Base-by-base conservation (phyloP, 106 monocot species). In the Alisma plantagoaquatica region DNA sequence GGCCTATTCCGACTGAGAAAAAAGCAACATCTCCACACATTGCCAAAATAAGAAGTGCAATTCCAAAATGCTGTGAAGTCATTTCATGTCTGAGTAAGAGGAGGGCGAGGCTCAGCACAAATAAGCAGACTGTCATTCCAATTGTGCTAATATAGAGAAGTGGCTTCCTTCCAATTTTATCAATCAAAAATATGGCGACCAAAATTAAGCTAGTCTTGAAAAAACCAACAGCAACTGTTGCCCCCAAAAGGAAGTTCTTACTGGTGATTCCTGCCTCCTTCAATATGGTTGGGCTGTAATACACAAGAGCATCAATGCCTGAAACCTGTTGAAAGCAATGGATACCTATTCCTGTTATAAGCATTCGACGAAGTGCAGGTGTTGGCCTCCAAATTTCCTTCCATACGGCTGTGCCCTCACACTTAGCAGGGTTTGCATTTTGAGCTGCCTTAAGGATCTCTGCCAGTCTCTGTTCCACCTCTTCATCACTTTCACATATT, bases 181-280 rank as follows among this genome's bases (percentile, higher is more conserved):
- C 96, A 24, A 98, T 84, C 1, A 98, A 79, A 56, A 98, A 27
- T 19, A 90, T 90, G 25, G 96, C 84, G 19, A 98, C 74, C 56
- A 90, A 69, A 26, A 98, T 98, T 58, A 98, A 98, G 8, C 56
- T 43, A 18, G 96, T 98, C 44, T 98, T 98, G 16, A 72, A 54
- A 29, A 98, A 82, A 22, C 96, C 96, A 64, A 98, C 89, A 45
- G 96, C 96, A 63, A 98, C 89, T 5, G 96, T 98, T 20, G 96
- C 89, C 22, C 63, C 90, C 28, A 98, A 84, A 70, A 89, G 61
- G 14, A 51, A 27, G 0, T 41, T 62, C 16, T 85, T 76, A 20
- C 82, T 71, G 26, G 61, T 23, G 46, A 98, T 82, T n/a, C 96
- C 96, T 21, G 96, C 96, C 49, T 76, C 74, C 24, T 65, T 61